phyloP scores from a whole-genome alignment of 768 basidiomycete species.

The Termitomyces eurrhizus region DNA sequence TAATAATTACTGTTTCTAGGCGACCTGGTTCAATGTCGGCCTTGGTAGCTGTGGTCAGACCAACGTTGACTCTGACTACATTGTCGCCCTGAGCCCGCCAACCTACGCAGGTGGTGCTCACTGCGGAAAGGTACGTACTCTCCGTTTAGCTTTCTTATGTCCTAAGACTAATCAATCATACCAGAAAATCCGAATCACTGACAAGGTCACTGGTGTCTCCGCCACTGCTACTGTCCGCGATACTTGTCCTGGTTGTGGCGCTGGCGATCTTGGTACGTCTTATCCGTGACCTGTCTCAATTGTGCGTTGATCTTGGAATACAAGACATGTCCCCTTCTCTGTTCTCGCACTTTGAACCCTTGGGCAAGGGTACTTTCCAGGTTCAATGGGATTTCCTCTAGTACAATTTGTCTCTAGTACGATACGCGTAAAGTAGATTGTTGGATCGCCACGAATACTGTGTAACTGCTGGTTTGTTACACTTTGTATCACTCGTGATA shows the following conservation, averaged over 20 bases:
- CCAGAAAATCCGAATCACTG: conserved; percentile 17
- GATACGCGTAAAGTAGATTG: background rate
- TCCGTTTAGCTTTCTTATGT: background rate
- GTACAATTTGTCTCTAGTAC: background rate
- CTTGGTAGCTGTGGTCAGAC: conserved; percentile 21
- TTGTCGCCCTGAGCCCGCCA: conserved; percentile 20
- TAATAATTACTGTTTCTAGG: conserved; percentile 5
- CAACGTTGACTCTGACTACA: conserved; percentile 20
- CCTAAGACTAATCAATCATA: background rate
- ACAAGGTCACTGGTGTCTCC: conserved; percentile 11
- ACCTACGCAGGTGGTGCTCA: conserved; percentile 17
- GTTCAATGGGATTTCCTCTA: conserved; percentile 15
- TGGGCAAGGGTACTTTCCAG: conserved; percentile 15
- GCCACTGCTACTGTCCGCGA: conserved; percentile 20
- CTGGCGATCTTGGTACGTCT: conserved; percentile 19
- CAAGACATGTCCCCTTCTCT: conserved; percentile 22
- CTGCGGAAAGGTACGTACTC: conserved; percentile 18
- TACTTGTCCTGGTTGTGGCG: conserved; percentile 18
- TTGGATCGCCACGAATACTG: background rate
- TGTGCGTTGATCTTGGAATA: background rate
- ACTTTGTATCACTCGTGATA: background rate
- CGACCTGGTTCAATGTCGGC: conserved; percentile 22
- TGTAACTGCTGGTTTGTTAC: conserved; percentile 10
- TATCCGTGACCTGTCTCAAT: background rate
- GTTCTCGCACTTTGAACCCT: conserved; percentile 16